Percentiles rank a stretch among this genome's conserved stretches.
These are phyloP conservation scores for Fusarium sp. DNA, from an alignment of 2,329 filamentous ascomycete species.

Conservation along the genomic window DNA sequence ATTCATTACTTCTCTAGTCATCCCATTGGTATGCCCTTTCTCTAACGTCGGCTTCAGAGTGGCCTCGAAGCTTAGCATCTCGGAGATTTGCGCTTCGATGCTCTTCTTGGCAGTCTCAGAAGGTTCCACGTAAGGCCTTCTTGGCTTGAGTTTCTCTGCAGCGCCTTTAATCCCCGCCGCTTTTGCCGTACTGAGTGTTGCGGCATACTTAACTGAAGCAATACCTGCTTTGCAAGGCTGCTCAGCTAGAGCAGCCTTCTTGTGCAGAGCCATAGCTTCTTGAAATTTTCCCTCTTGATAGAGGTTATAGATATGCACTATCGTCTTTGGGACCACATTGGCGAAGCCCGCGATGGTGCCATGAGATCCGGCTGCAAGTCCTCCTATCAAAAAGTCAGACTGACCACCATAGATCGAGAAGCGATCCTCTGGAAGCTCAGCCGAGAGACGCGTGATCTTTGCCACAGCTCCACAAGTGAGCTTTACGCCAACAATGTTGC, in stretches of 20 bases:
- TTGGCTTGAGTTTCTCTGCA: conserved; percentile 67
- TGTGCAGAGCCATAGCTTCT: conserved; percentile 72
- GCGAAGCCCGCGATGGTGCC: conserved; percentile 73
- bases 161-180: conserved; percentile 71
- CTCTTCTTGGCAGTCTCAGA: conserved; percentile 57
- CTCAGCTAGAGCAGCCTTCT: conserved; percentile 73
- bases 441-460: conserved; percentile 73
- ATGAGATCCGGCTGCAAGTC: conserved; percentile 67
- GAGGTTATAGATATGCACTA: conserved; percentile 70
- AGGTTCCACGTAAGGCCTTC: conserved; percentile 69
- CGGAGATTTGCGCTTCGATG: conserved; percentile 56
- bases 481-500: conserved; percentile 77
- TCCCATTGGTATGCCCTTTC: background rate
- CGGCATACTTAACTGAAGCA: conserved; percentile 75
- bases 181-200: conserved; percentile 69
- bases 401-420: conserved; percentile 80
- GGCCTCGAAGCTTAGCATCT: conserved; percentile 58
- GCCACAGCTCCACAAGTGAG: conserved; percentile 79
- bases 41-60: conserved; percentile 15
- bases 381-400: conserved; percentile 76
- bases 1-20: background rate
- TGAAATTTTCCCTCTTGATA: conserved; percentile 67
- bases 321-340: conserved; percentile 70
- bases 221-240: conserved; percentile 75
- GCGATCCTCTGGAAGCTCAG: conserved; percentile 61